Percentiles rank a stretch among this genome's conserved stretches.
These are phyloP conservation scores for Rhododendron williamsianum DNA, from an alignment of 148 eudicot species.

Conservation along the genomic window DNA sequence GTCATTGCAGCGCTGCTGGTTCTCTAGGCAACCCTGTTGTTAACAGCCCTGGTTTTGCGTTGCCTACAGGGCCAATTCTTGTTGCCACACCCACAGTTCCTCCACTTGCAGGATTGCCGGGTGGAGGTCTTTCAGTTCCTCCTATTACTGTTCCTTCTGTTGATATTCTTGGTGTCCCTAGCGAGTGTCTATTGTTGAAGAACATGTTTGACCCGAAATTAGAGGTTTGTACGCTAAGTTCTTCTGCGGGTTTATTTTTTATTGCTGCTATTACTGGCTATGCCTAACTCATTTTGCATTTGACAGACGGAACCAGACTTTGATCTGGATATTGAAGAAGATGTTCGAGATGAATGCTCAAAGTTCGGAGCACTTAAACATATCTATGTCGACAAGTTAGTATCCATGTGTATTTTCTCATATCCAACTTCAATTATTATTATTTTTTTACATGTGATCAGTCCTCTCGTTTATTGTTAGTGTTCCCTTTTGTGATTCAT, in stretches of 20 bases:
- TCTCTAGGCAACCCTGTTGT: conserved; percentile 34
- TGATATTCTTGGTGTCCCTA: conserved; percentile 69
- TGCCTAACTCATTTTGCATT: conserved; percentile 7
- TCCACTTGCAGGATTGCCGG: conserved; percentile 34
- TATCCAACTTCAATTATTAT: neutral
- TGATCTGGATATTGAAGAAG: conserved; percentile 86
- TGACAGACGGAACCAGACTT: conserved; percentile 78
- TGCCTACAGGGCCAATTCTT: conserved; percentile 29
- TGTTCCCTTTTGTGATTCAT: neutral
- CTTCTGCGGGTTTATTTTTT: neutral
- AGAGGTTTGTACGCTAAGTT: conserved; percentile 46
- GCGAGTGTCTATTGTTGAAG: conserved; percentile 76
- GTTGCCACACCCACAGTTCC: conserved; percentile 28
- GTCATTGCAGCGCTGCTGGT: conserved; percentile 44
- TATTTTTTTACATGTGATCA: neutral
- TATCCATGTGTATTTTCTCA: neutral
- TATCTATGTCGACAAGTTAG: conserved; percentile 77
- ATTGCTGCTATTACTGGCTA: conserved; percentile 1
- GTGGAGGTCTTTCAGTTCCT: conserved; percentile 41
- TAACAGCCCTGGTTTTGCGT: conserved; percentile 26
- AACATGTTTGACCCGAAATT: conserved; percentile 85
- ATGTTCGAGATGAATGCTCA: conserved; percentile 67
- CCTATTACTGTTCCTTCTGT: conserved; percentile 38
- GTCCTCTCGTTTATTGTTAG: neutral
- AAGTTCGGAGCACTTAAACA: conserved; percentile 67